These are phyloP conservation scores for Fusarium agapanthi DNA, from an alignment of 2,329 filamentous ascomycete genomes.

Conservation along the genomic window DNA sequence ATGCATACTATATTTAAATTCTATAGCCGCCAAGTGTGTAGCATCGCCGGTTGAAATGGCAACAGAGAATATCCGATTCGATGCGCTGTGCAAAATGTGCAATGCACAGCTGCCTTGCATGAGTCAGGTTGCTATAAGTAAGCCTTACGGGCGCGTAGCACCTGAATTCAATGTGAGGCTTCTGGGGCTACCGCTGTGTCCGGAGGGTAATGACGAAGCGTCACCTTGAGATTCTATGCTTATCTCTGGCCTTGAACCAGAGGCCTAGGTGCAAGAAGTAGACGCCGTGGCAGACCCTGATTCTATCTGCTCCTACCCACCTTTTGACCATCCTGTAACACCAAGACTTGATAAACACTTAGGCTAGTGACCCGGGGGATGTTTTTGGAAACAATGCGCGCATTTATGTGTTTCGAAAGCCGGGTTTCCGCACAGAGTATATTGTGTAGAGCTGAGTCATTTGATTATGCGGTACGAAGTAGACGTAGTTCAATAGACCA, in stretches of 20 bases:
- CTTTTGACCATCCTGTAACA: neutral
- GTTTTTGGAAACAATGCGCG: fast-evolving
- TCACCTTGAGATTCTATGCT: neutral
- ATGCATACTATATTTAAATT: too few relatives aligned
- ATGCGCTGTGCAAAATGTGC: neutral
- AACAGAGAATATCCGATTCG: neutral
- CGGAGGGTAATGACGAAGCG: too few relatives aligned
- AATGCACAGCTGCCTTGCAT: too few relatives aligned
- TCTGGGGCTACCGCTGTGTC: neutral
- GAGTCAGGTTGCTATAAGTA: neutral
- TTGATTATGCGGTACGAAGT: too few relatives aligned
- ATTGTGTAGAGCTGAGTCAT: fast-evolving
- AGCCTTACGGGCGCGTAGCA: neutral
- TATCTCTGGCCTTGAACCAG: neutral
- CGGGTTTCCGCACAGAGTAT: neutral
- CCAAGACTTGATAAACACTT: fast-evolving
- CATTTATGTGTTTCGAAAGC: neutral
- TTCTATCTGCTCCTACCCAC: neutral
- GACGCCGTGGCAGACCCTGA: neutral
- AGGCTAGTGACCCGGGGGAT: neutral
- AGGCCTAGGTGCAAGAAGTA: neutral
- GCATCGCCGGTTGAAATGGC: fast-evolving
- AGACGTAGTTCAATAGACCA: too few relatives aligned
- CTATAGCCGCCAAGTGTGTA: neutral
- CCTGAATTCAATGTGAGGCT: neutral